Evolutionary conservation across 805 yeast species (phyloP).

Genomic region (Metschnikowia vanudenii): DNA sequence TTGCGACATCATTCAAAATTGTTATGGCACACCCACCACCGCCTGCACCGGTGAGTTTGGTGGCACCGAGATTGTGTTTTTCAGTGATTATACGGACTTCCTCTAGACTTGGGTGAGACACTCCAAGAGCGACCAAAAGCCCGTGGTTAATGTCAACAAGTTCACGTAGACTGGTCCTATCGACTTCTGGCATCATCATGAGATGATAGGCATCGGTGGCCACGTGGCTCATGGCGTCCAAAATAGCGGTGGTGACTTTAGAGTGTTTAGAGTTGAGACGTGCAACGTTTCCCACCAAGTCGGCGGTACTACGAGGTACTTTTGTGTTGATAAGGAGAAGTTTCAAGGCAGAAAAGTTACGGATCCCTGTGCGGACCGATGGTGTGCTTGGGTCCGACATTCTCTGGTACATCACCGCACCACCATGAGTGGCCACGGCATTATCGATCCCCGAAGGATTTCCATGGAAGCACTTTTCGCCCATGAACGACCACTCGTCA

Average conservation of each 20-base stretch:
- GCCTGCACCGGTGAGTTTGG: conserved; percentile 97
- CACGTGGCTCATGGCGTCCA: conserved; percentile 74
- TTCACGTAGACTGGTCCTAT: conserved; percentile 49
- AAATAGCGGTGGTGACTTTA: conserved; percentile 50
- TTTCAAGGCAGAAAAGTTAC: conserved; percentile 70
- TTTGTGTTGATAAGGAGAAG: conserved; percentile 80
- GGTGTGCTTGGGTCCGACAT: conserved; percentile 49
- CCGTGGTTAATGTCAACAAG: conserved; percentile 86
- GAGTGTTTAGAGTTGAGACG: conserved; percentile 53
- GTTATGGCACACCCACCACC: conserved; percentile 99
- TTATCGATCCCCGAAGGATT: conserved; percentile 97
- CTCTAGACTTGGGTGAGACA: conserved; percentile 90
- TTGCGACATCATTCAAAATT: conserved; percentile 51
- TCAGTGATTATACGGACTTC: conserved; percentile 66
- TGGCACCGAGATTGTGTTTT: conserved; percentile 66
- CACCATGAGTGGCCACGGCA: conserved; percentile 93
- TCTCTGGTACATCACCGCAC: conserved; percentile 89
- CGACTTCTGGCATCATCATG: conserved; percentile 54
- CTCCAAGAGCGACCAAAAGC: conserved; percentile 78
- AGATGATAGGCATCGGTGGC: conserved; percentile 70
- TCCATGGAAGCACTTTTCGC: conserved; percentile 94
- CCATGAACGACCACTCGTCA: conserved; percentile 86
- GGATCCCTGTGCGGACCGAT: conserved; percentile 63
- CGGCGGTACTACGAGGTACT: conserved; percentile 86
- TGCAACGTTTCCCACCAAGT: conserved; percentile 75